Conservation (phyloP, 164 flowering plant species). For the Paratinospora sagittata region DNA sequence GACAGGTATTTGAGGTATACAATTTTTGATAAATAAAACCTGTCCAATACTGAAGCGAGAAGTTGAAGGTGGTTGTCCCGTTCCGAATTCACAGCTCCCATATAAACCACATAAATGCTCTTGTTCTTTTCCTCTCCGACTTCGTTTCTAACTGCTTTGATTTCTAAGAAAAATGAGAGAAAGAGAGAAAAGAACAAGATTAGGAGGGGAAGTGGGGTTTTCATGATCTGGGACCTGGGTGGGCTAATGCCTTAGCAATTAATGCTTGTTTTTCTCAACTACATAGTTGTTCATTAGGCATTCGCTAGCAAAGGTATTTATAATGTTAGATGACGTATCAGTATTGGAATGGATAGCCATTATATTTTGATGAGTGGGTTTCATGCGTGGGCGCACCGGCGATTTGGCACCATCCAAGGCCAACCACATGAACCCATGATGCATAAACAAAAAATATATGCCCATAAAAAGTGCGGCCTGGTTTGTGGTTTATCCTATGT, state of each 20-base stretch:
- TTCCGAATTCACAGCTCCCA: conserved; percentile 37
- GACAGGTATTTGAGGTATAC: too few relatives aligned
- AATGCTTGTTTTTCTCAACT: background rate
- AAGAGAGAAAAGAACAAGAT: background rate
- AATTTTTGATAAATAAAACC: too few relatives aligned
- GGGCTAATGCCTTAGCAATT: background rate
- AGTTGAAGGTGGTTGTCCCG: conserved; percentile 29
- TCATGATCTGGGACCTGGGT: background rate
- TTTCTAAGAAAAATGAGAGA: background rate
- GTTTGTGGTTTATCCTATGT: background rate
- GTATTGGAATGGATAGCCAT: background rate
- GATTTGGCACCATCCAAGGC: background rate
- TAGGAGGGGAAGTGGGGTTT: background rate
- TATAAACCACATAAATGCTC: conserved; percentile 45
- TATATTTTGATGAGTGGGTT: background rate
- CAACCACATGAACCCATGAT: background rate
- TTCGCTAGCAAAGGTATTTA: background rate
- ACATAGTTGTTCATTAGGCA: too few relatives aligned
- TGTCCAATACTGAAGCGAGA: conserved; percentile 25
- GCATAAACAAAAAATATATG: background rate
- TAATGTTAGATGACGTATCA: background rate
- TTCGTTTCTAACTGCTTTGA: conserved; percentile 15
- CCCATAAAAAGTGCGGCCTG: background rate
- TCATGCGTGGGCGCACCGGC: background rate
- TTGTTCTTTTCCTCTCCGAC: conserved; percentile 1